Base-by-base conservation (phyloP, 2,329 filamentous ascomycete species). In the Orbilia oligospora region DNA sequence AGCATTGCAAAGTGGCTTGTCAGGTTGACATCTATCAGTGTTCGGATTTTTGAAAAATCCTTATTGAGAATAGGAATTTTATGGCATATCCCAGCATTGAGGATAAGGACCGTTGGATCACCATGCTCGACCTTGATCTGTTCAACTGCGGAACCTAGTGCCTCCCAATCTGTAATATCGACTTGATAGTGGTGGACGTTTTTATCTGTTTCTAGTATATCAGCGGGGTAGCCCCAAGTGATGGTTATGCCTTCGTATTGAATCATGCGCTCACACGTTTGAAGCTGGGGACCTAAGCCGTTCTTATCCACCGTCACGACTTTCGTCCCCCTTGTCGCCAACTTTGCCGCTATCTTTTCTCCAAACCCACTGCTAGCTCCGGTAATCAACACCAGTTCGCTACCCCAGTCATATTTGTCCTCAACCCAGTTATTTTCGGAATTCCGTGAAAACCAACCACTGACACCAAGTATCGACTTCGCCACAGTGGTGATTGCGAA, bases 351-450 rank as follows among this genome's bases (percentile, higher is more conserved):
- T 20, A 46, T 27, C 14, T 9, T 10, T 10, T 64, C 36, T 18
- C 33, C 58, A 64, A 64, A 24, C 0, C 58, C 33, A 64, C 58
- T 64, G 10, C 58, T 64, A 8, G n/a, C 58, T 16, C 58, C 58
- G 5, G 44, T 46, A 20, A 46, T 46, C 44, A 46, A 46, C 20
- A 46, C 44, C n/a, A 46, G 16, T 63, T 63, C 56, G 1, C 22
- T 63, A 20, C 22, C 18, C 56, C 56, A 63, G 6, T 63, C 56
- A 20, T 63, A 63, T 14, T 63, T 63, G 20, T 63, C 56, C 3
- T 63, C 56, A 16, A 63, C 56, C 56, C 56, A 63, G 33, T 63
- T 63, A 16, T 63, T 63, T 22, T 63, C 27, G 41, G 33, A 16
- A 8, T 41, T 63, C 18, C 56, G 33, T 22, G 56, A 63, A 18